Base-by-base conservation (phyloP, 2,329 filamentous ascomycete species). In the Cercospora sp. region DNA sequence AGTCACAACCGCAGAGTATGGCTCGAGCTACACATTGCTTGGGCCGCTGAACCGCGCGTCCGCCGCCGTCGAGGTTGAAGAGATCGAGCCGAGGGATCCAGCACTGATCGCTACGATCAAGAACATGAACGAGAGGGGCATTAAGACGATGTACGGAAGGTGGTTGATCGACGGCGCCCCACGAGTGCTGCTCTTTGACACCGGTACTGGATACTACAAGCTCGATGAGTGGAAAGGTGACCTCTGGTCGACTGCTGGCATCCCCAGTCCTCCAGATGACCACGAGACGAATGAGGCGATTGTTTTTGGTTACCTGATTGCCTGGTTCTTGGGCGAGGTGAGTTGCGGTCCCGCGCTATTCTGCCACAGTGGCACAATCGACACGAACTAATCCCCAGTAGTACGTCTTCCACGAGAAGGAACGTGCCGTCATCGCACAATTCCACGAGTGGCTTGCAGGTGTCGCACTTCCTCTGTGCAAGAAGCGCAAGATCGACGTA, bases 361-460 rank as follows among this genome's bases (percentile, higher is more conserved):
- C 45, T 28, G 20, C 64, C 26, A 55, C n/a, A 53, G 48, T 30
- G 16, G 30, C 20, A 51, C 58, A 30, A 40, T 5, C 78, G 45
- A 16, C 16, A 18, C 13, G 13, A 58, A 62, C 55, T 66, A 13
- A 77, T 42, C 71, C 8, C 62, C 20, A 18, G 20, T 74, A 97
- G 94, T 98, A 94, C 80, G 93, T 97, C 71, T 92, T 90, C 76
- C 94, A 97, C 79, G 94, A 98, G 82, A 95, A 92, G 81, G 90
- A 89, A 73, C 91, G 89, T 77, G 95, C 95, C 3, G 93, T 99
- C 72, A 95, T 98, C 80, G 95, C 94, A 65, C 95, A 99, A 81
- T 98, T 98, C 84, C 95, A 99, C 84, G 95, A 99, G 82, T 99
- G 95, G 95, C 87, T 99, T 65, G 91, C 95, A 10, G 95, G 94